Percentiles rank a stretch among this genome's conserved stretches.
Conservation (phyloP, 1,284 basidiomycete species). For the Rhodofomes roseus region DNA sequence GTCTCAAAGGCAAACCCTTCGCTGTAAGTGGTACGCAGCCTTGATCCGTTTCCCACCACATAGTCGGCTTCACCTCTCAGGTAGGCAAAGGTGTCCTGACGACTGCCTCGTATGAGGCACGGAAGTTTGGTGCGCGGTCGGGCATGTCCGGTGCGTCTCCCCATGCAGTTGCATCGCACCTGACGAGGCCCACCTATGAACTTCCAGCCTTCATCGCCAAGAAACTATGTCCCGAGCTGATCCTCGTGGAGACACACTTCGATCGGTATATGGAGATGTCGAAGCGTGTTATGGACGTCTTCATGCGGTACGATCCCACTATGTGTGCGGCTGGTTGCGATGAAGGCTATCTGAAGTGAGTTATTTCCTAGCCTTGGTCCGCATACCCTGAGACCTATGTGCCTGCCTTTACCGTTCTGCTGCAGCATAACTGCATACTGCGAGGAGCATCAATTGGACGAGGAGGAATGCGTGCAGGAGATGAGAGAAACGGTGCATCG, state of each 20-base stretch:
- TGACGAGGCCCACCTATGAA: neutral
- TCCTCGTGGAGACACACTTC: slow-evolving; percentile 65
- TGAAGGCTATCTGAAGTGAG: slow-evolving; percentile 86
- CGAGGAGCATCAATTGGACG: slow-evolving; percentile 55
- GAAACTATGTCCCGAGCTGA: slow-evolving; percentile 91
- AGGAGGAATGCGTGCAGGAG: slow-evolving; percentile 73
- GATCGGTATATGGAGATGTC: slow-evolving; percentile 74
- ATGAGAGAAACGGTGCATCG: slow-evolving; percentile 71
- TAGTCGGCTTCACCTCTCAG: slow-evolving; percentile 31
- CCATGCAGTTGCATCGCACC: neutral
- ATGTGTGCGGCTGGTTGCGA: slow-evolving; percentile 83
- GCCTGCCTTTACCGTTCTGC: neutral
- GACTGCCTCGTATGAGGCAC: slow-evolving; percentile 90
- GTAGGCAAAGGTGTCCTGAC: slow-evolving; percentile 76
- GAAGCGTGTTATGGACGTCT: slow-evolving; percentile 60
- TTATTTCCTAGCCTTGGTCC: slow-evolving; percentile 7
- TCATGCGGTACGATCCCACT: slow-evolving; percentile 76
- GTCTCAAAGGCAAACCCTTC: slow-evolving; percentile 81
- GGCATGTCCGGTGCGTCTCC: slow-evolving; percentile 72
- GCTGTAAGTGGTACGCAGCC: slow-evolving; percentile 53
- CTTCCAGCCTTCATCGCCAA: slow-evolving; percentile 79
- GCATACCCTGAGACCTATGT: neutral
- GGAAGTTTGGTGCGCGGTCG: slow-evolving; percentile 84
- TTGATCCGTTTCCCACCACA: too few relatives aligned
- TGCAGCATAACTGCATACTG: slow-evolving; percentile 78